These are phyloP conservation scores for Heterobasidion occidentale DNA, from an alignment of 1,284 basidiomycete genomes.

Conservation along the genomic window DNA sequence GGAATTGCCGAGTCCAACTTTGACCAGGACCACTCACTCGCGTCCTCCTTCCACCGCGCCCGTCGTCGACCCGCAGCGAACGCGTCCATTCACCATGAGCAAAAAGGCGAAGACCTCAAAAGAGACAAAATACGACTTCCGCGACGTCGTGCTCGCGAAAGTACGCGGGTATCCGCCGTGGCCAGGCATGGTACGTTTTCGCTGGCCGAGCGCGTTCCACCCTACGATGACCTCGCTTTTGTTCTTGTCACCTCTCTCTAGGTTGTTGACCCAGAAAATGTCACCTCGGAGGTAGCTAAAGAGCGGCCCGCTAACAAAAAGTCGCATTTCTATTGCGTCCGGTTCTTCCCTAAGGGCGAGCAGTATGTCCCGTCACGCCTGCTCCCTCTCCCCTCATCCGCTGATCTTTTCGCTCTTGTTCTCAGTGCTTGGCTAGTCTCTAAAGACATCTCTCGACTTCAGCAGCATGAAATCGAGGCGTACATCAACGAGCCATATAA, in stretches of 20 bases:
- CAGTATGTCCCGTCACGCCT: constrained; percentile 54
- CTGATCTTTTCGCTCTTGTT: constrained; percentile 7
- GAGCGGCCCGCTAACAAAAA: constrained; percentile 71
- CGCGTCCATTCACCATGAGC: constrained; percentile 31
- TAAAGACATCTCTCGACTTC: constrained; percentile 78
- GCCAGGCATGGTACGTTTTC: constrained; percentile 67
- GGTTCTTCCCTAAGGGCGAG: constrained; percentile 89
- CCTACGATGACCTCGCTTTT: constrained; percentile 1
- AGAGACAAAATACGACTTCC: constrained; percentile 42
- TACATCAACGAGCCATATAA: constrained; percentile 75
- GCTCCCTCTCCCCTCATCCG: constrained; percentile 7
- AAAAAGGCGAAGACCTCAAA: constrained; percentile 50
- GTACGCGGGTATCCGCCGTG: constrained; percentile 91
- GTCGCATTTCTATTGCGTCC: constrained; percentile 67
- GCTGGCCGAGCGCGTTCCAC: background rate
- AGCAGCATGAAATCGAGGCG: constrained; percentile 75
- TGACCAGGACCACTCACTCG: constrained; percentile 1
- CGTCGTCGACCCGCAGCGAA: background rate
- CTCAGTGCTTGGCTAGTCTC: constrained; percentile 79
- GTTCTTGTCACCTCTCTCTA: constrained; percentile 21
- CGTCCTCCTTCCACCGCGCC: background rate
- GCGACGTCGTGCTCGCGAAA: constrained; percentile 88
- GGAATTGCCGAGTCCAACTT: constrained; percentile 1
- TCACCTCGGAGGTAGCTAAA: constrained; percentile 50
- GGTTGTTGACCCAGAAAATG: constrained; percentile 69